These are phyloP conservation scores for Citrus cavaleriei DNA, from an alignment of 345 rosid genomes.

Conservation along the genomic window DNA sequence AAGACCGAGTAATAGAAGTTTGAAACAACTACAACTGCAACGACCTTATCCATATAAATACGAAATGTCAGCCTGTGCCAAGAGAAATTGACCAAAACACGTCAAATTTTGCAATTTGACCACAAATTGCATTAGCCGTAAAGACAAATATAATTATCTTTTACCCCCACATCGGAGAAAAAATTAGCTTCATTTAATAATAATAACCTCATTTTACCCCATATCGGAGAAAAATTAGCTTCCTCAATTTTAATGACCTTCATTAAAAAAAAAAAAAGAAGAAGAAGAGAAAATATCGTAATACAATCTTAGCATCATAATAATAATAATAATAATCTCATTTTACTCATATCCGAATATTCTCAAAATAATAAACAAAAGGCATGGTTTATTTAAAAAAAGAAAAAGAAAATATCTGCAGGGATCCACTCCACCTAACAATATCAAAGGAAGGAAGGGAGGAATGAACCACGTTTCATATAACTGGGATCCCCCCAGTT, in stretches of 20 bases:
- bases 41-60: neutral
- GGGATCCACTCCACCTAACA: neutral
- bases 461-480: conserved; percentile 17
- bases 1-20: neutral
- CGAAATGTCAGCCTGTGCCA: no score
- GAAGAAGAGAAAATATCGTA: neutral
- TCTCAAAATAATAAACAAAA: neutral
- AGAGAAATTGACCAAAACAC: neutral
- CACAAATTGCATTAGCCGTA: neutral
- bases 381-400: neutral
- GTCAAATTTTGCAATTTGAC: neutral
- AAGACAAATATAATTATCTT: neutral
- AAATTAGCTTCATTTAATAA: no score
- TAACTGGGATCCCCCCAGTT: neutral
- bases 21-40: neutral
- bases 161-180: neutral
- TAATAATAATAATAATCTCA: neutral
- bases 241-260: no score
- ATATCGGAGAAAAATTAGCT: no score
- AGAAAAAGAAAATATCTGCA: neutral
- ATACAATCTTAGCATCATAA: neutral
- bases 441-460: neutral
- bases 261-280: no score
- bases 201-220: neutral
- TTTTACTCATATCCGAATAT: neutral